Percentiles rank a stretch among this genome's conserved stretches.
Evolutionary conservation across 2,329 filamentous ascomycete genomes (phyloP).

Genomic region (Juglanconis oblonga): DNA sequence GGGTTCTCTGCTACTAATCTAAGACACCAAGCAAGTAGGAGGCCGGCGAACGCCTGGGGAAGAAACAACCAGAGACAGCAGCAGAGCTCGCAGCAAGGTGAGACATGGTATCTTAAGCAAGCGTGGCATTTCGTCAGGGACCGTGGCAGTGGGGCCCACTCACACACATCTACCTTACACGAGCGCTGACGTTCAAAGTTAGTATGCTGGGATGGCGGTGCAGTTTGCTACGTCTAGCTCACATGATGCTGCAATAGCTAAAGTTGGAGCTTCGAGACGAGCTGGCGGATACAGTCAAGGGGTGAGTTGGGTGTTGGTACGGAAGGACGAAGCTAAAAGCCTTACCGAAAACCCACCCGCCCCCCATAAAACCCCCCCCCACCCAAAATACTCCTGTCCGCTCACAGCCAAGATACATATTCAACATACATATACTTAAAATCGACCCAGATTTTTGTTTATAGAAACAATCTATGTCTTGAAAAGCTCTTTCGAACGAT

Average conservation of each 20-base stretch:
- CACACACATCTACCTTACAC: neutral
- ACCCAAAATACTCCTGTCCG: too few relatives aligned
- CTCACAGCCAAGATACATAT: too few relatives aligned
- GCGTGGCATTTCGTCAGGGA: too few relatives aligned
- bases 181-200: neutral
- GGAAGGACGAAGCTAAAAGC: too few relatives aligned
- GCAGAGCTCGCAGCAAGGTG: neutral
- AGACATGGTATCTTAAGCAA: neutral
- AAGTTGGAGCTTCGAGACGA: neutral
- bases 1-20: too few relatives aligned
- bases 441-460: too few relatives aligned
- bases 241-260: neutral
- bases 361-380: too few relatives aligned
- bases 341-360: too few relatives aligned
- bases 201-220: neutral
- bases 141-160: neutral
- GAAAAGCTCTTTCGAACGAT: too few relatives aligned
- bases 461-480: too few relatives aligned
- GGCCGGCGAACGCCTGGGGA: constrained; percentile 13
- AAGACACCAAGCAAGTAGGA: constrained; percentile 2
- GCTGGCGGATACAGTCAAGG: neutral
- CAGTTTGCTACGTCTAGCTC: neutral
- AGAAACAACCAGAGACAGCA: constrained; percentile 3
- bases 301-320: neutral
- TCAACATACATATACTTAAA: too few relatives aligned